Base-by-base conservation (phyloP, 2,329 filamentous ascomycete species). In the Ophiostoma novo-ulmi region DNA sequence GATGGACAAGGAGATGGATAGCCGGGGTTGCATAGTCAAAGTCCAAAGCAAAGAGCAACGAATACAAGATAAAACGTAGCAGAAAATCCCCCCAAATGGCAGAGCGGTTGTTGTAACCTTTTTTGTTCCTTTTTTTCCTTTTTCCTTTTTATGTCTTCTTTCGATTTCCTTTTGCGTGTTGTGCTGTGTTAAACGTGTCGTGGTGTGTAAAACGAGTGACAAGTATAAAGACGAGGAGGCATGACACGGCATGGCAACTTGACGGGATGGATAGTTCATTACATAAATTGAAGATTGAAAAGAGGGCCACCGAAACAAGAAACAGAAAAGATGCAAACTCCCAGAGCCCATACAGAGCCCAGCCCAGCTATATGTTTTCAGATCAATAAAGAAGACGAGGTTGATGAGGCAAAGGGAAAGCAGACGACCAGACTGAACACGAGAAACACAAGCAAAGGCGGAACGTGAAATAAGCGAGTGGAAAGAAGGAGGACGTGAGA, bases 221-320 rank as follows among this genome's bases (percentile, higher is more conserved):
- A n/a, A n/a, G 5, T 31, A 22, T 22, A 7, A 11, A 26, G 8
- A 11, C 3, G 7, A 17, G n/a, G 52, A 55, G n/a, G 20, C 20
- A 55, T 17, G 20, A 4, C 31, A 31, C 31, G 31, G 31, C 31
- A 26, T 20, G 52, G n/a, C 52, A 11, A 22, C 52, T 5, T 7
- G n/a, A n/a, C 11, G 52, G 20, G 5, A 55, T n/a, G 14, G n/a
- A 22, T 22, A 55, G 52, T n/a, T 13, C 14, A 58, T 11, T 7
- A 31, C 52, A 20, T 58, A 26, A 26, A 55, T 22, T 22, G 22
- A 55, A 6, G 58, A 48, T 17, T 48, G 58, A 73, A 75, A 74
- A 52, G n/a, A 39, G 22, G 26, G 11, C 10, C 13, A 35, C 44
- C 4, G 26, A 6, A 6, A 17, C 44, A 48, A 48, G 17, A 20